A percentile compares a stretch with the other conserved stretches of the same genome.
These are phyloP conservation scores for Russula foetens DNA, from an alignment of 768 basidiomycete genomes.

Conservation along the genomic window DNA sequence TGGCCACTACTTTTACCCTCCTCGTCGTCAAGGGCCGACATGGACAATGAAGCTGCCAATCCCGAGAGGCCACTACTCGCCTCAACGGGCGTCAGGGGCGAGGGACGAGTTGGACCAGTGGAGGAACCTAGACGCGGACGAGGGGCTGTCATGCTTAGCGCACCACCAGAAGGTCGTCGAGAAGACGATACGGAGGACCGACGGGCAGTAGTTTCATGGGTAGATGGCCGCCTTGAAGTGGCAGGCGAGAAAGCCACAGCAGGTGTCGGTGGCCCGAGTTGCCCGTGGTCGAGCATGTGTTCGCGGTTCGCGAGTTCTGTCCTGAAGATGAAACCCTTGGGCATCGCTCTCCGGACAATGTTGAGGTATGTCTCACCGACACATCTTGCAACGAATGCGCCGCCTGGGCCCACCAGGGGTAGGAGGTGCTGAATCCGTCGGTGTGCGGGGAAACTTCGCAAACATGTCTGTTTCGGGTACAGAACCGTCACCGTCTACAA, in stretches of 20 bases:
- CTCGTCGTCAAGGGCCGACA: conserved; percentile 27
- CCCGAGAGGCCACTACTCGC: conserved; percentile 10
- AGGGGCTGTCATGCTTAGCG: neutral
- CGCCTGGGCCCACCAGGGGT: conserved; percentile 53
- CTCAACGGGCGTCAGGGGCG: conserved; percentile 6
- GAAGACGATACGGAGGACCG: conserved; percentile 13
- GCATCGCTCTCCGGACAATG: neutral
- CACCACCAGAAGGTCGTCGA: conserved; percentile 16
- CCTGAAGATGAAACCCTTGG: conserved; percentile 29
- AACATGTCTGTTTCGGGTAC: conserved; percentile 63
- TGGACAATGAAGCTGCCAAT: conserved; percentile 13
- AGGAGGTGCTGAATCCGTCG: conserved; percentile 49
- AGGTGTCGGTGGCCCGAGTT: conserved; percentile 62
- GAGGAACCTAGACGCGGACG: conserved; percentile 15
- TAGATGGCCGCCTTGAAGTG: conserved; percentile 35
- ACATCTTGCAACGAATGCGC: conserved; percentile 88
- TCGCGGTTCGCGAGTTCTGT: conserved; percentile 84
- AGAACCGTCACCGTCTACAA: conserved; percentile 66
- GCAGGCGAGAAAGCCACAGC: conserved; percentile 38
- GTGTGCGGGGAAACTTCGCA: conserved; percentile 61
- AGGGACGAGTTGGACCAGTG: conserved; percentile 1
- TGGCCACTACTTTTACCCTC: conserved; percentile 18
- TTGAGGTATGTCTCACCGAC: conserved; percentile 44
- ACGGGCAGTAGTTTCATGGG: conserved; percentile 9
- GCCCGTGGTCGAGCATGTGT: conserved; percentile 89